Evolutionary conservation across 352 stramenopile species (phyloP).

Genomic region (Globisporangium echinulatum): DNA sequence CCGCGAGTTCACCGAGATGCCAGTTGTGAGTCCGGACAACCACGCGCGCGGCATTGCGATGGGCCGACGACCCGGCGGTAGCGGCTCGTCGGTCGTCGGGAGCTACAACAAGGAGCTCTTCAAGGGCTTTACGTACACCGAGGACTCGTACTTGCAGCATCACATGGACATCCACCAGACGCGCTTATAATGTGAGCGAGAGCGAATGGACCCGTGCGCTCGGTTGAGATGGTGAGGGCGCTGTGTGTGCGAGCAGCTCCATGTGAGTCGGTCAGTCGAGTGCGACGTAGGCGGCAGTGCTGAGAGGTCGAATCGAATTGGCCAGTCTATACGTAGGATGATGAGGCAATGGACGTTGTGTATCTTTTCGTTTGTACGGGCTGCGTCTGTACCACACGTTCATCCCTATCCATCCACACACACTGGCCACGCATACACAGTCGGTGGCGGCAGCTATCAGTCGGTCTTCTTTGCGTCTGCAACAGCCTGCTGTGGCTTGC

Average conservation of each 20-base stretch:
- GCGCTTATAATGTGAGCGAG: constrained; percentile 25
- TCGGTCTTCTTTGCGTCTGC: constrained; percentile 6
- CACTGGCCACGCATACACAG: background rate
- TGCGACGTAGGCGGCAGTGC: background rate
- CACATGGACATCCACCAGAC: constrained; percentile 24
- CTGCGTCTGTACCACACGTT: background rate
- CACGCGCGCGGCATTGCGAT: constrained; percentile 57
- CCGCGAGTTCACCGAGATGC: constrained; percentile 96
- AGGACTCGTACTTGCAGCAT: constrained; percentile 66
- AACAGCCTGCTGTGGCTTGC: background rate
- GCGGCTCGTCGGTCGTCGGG: constrained; percentile 29
- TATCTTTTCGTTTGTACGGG: background rate
- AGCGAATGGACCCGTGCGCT: background rate
- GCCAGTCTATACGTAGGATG: too few species aligned
- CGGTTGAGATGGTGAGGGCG: background rate
- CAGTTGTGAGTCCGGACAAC: constrained; percentile 90
- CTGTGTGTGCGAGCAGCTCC: background rate
- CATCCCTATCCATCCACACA: background rate
- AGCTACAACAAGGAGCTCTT: constrained; percentile 67
- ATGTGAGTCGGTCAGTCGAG: background rate
- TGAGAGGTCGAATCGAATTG: too few species aligned
- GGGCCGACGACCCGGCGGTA: constrained; percentile 33
- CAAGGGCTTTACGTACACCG: constrained; percentile 83
- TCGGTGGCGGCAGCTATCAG: background rate
- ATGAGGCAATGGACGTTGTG: background rate